Base-by-base conservation (phyloP, 495 filamentous ascomycete species). In the Aspergillus sclerotioniger region DNA sequence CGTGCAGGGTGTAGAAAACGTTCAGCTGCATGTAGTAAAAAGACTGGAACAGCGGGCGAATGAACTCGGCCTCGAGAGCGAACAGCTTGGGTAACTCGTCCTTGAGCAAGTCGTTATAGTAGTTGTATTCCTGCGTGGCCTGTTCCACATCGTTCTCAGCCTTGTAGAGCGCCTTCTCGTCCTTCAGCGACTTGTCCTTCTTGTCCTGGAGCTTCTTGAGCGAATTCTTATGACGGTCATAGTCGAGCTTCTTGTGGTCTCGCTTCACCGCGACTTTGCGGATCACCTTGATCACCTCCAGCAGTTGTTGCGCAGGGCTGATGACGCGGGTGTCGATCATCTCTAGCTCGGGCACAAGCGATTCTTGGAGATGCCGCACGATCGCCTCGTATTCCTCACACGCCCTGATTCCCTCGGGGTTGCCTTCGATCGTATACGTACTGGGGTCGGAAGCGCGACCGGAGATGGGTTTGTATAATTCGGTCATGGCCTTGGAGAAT, bases 1-100 rank as follows among this genome's bases (percentile, higher is more conserved):
- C 94, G 72, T 99, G 94, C 33, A 99, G 80, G 0, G 95, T 98
- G 73, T 99, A 99, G 75, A 98, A 99, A 59, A 99, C 92, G 71
- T 99, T 99, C 54, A 99, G 84, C 71, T 99, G 94, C 95, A 99
- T 98, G 79, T 99, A 99, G 76, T 99, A 99, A 79, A 98, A 99
- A 32, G 91, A 96, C 65, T 97, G 95, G 81, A 99, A 99, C 8
- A 99, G 82, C 13, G 94, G 94, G 56, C 88, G 87, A 72, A 99
- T 99, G 75, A 99, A 98, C 69, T 99, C 90, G 56, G 90, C 82
- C 71, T 98, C 95, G n/a, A 98, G 84, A 17, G 71, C 64, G 74
- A 99, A 99, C 6, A 99, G 80, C 70, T 92, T 91, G 32, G 94
- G 95, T 41, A 99, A 80, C 72, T 99, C 94, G 7, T 92, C 88